Evolutionary conservation across 495 filamentous ascomycete genomes (phyloP), one percentile per base, ranked within the genome.

Genomic region (Daldinia grandis): DNA sequence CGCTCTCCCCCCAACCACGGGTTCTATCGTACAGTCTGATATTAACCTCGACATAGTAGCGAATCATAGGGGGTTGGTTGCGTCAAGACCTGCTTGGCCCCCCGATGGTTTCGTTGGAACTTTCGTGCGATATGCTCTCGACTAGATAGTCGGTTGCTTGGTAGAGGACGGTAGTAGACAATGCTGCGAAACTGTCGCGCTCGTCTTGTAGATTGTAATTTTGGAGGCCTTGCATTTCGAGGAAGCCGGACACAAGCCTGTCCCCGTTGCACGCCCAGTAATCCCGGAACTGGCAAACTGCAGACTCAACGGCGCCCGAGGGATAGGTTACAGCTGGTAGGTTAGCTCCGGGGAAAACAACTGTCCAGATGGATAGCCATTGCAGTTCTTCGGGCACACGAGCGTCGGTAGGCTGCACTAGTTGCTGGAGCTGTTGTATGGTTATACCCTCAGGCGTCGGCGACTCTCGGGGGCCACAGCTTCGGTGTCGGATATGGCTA

Each of bases 281-380:
- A 14, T 73, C 65, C 21, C 64, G 56, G 28, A 72, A 57, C 9
- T 4, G 24, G 38, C 62, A 73, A 19, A 73, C 65, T 25, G 51
- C 21, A n/a, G 38, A 35, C 25, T 75, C 69, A 3, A 63, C 21
- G 4, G 58, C 28, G 14, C 44, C 14, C 2, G 47, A 62, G 2
- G 61, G 69, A 8, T 59, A 51, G 0, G 35, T n/a, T 1, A 50
- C 21, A 0, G 38, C 25, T 19, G 65, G 73, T 1, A 58, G 19
- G 21, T 58, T 24, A 19, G 27, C 42, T 3, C 69, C 57, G 5
- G 73, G 73, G 25, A 75, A 75, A 4, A 73, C 69, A 5, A 64
- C 69, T 6, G 53, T 47, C 73, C 73, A 75, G 21, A 75, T 30
- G 4, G 30, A 60, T n/a, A 69, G 21, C 73, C 69, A 75, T 58